phyloP scores from a whole-genome alignment of 140 eudicot genomes.

The Cichorium intybus region DNA sequence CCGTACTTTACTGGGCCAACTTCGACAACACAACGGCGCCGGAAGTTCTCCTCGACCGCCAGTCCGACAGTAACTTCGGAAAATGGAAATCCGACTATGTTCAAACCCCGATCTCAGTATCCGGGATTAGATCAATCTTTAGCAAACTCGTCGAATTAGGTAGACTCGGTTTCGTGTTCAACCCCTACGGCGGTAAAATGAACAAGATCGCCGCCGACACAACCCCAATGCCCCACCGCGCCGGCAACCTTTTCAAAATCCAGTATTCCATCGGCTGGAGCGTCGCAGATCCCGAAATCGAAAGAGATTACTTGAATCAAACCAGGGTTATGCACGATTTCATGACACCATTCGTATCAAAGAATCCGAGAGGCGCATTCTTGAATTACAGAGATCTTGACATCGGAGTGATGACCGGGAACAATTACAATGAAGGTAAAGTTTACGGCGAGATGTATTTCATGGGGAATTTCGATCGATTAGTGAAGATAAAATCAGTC shows the following conservation, averaged over 20 bases:
- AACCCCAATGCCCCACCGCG: conserved; percentile 30
- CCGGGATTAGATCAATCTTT: no score
- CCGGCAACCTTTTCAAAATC: conserved; percentile 33
- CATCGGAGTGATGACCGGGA: conserved; percentile 21
- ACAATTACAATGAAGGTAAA: conserved; percentile 22
- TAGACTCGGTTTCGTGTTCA: no score
- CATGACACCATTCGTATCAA: no score
- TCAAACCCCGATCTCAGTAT: no score
- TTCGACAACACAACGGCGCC: no score
- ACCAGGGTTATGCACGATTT: conserved; percentile 17
- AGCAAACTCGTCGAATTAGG: no score
- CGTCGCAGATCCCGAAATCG: conserved; percentile 8
- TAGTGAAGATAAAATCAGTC: conserved; percentile 23
- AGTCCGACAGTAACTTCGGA: no score
- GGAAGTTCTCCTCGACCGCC: no score
- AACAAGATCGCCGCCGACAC: conserved; percentile 16
- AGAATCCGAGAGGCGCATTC: no score
- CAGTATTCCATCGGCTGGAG: conserved; percentile 28
- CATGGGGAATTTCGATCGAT: conserved; percentile 25
- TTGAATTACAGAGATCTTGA: conserved; percentile 36
- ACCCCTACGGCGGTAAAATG: no score
- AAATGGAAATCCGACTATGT: no score
- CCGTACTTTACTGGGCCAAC: no score
- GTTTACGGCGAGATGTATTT: conserved; percentile 26
- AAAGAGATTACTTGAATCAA: conserved; percentile 12